phyloP scores from a whole-genome alignment of 306 rosid species.

The Medicago arabica region DNA sequence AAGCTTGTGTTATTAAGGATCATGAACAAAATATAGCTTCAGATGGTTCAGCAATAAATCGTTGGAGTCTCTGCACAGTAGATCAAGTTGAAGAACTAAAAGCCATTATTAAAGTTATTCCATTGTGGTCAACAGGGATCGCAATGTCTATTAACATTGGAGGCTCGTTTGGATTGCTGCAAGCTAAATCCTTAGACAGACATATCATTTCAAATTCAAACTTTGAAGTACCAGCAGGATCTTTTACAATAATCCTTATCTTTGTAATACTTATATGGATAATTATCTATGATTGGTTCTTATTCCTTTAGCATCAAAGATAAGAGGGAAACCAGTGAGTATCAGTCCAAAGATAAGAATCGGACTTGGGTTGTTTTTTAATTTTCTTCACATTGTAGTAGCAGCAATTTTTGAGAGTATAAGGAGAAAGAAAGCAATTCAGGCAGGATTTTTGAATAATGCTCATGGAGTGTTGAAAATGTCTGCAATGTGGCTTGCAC shows the following conservation, averaged over 20 bases:
- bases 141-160: conserved; percentile 55
- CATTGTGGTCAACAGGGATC: conserved; percentile 72
- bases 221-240: conserved; percentile 70
- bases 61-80: conserved; percentile 67
- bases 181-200: conserved; percentile 70
- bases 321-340: conserved; percentile 56
- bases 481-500: conserved; percentile 73
- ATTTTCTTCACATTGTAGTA: conserved; percentile 46
- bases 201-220: conserved; percentile 49
- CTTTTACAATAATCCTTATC: conserved; percentile 50
- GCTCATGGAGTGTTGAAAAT: conserved; percentile 50
- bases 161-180: conserved; percentile 63
- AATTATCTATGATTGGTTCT: conserved; percentile 61
- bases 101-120: conserved; percentile 62
- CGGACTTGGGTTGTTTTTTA: conserved; percentile 61
- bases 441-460: conserved; percentile 45
- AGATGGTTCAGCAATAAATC: conserved; percentile 60
- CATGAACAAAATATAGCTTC: conserved; percentile 50
- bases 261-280: conserved; percentile 53
- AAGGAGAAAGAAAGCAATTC: conserved; percentile 53
- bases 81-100: conserved; percentile 76
- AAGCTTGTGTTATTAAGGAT: conserved; percentile 61
- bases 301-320: conserved; percentile 63
- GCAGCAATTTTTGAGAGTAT: conserved; percentile 56
- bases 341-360: conserved; percentile 59